These are phyloP conservation scores for Adiantum capillusveneris DNA, from an alignment of 75 land plant species.

Conservation along the genomic window DNA sequence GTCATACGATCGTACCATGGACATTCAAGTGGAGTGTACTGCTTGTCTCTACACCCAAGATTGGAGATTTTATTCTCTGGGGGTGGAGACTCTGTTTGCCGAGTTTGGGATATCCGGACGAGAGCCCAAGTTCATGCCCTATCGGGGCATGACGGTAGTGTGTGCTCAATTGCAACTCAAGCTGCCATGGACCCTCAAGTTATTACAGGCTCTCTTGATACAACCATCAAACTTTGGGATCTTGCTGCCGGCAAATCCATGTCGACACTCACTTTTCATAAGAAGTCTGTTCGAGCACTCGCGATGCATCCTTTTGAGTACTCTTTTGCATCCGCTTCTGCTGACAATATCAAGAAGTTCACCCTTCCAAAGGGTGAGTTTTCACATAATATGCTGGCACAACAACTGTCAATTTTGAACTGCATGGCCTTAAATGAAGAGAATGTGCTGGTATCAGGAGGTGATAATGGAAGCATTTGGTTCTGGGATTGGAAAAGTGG, in stretches of 20 bases:
- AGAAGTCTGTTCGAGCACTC: conserved; percentile 96
- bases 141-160: conserved; percentile 97
- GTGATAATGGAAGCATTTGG: conserved; percentile 99
- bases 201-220: conserved; percentile 96
- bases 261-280: conserved; percentile 92
- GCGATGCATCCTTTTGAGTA: conserved; percentile 95
- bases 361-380: conserved; percentile 90
- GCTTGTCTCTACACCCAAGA: conserved; percentile 92
- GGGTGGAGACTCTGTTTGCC: conserved; percentile 99
- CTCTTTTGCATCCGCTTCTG: conserved; percentile 93
- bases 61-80: conserved; percentile 88
- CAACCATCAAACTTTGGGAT: conserved; percentile 98
- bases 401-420: conserved; percentile 93
- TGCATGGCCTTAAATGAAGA: conserved; percentile 96
- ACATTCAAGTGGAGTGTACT: conserved; percentile 96
- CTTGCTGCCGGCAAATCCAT: conserved; percentile 98
- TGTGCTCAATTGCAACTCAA: conserved; percentile 92
- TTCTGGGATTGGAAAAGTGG: conserved; percentile 99
- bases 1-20: conserved; percentile 97
- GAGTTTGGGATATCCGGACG: conserved; percentile 95
- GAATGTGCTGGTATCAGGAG: conserved; percentile 89
- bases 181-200: conserved; percentile 99
- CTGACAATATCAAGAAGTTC: conserved; percentile 97
- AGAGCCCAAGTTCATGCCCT: conserved; percentile 89
- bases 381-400: conserved; percentile 99